Base-by-base conservation (phyloP, 176 grass and related monocot genomes). In the Eleusine indica region DNA sequence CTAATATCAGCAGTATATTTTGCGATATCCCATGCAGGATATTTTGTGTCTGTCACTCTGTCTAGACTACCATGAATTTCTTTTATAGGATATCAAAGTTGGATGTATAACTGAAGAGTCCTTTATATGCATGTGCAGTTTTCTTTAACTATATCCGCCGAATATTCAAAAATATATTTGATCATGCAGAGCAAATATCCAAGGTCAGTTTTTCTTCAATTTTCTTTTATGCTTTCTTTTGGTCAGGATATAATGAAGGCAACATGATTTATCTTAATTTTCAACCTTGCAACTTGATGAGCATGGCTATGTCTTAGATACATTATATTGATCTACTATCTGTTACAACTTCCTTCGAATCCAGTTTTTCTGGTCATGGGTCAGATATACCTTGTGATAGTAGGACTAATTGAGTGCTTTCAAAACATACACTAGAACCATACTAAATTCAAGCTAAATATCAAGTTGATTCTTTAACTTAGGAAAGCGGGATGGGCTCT, bases 111-210 rank as follows among this genome's bases (percentile, higher is more conserved):
- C 39, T 84, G 68, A 86, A 76, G 62, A 37, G 61, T 61, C 6
- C 6, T 58, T 22, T 85, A 51, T 78, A 78, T 91, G 53, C 77
- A 44, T 71, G 16, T 98, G 87, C 85, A 98, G 96, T 98, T 91
- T 98, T 95, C 77, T 89, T 95, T 72, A 84, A 91, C 71, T 98
- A 98, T 87, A 56, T 98, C 47, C 85, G 54, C 77, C 87, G 89
- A n/a, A 98, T 98, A 83, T 98, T 98, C 77, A 95, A 93, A 72
- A 98, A 94, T 82, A 98, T 98, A 77, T 98, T 98, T 91, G 90
- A 90, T 83, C 93, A 98, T 10, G 87, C 93, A 0, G 96, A 95
- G 85, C 96, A 98, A 92, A 95, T 95, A 72, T 98, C 96, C 48
- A 91, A 95, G 93, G 96, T 98, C 41, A 79, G 89, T 73, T 72